Conservation (phyloP, 371 early-diverging fungal species). For the Rhizopus arrhizus region DNA sequence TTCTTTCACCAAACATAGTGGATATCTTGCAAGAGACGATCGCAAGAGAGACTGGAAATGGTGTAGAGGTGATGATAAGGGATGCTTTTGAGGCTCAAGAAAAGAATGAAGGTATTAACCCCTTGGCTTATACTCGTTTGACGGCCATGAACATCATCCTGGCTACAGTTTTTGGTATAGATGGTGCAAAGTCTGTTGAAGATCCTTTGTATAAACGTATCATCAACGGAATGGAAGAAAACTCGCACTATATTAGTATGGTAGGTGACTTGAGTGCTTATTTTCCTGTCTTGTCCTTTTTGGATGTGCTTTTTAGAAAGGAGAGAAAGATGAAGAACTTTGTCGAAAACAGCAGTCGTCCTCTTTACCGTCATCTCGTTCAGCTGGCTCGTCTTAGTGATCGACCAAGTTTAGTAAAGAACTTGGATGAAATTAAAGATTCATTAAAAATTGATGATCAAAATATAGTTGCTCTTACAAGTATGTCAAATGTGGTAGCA, state of each 20-base stretch:
- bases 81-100: background rate
- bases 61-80: conserved; percentile 9
- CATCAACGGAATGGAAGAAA: background rate
- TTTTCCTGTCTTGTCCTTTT: conserved; percentile 18
- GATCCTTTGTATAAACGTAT: conserved; percentile 16
- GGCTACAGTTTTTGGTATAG: conserved; percentile 5
- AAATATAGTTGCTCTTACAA: conserved; percentile 20
- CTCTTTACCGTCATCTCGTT: background rate
- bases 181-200: conserved; percentile 1
- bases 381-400: conserved; percentile 8
- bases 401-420: conserved; percentile 12
- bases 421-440: conserved; percentile 20
- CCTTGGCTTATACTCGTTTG: conserved; percentile 7
- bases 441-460: conserved; percentile 13
- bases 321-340: conserved; percentile 4
- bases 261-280: conserved; percentile 3
- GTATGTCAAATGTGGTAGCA: conserved; percentile 18
- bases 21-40: background rate
- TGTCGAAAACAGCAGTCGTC: background rate
- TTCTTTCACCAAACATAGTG: conserved; percentile 10
- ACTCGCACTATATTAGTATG: background rate
- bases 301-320: conserved; percentile 16
- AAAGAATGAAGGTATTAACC: conserved; percentile 4
- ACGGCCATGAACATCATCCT: conserved; percentile 16
- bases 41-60: conserved; percentile 6